Base-by-base conservation (phyloP, 225 moss, liverwort and hornwort genomes). In the Marchantia paleacea region DNA sequence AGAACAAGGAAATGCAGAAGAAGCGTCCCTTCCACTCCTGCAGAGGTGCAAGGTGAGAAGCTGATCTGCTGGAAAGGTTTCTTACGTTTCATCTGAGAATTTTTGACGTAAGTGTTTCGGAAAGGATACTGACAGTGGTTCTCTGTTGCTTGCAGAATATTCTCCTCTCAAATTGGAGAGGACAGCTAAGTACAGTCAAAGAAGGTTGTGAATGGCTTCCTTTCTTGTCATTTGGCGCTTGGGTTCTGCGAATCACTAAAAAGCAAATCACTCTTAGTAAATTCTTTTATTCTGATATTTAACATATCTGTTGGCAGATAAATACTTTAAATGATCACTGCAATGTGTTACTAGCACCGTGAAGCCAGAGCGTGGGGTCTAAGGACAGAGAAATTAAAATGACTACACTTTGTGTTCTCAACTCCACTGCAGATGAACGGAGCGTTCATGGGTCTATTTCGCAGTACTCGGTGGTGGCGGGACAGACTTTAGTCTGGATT, bases 131-230 rank as follows among this genome's bases (percentile, higher is more conserved):
- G 65, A 22, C 20, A 12, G 65, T 8, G 58, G 58, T 73, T 24
- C 49, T 6, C 9, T 55, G 12, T 51, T 52, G 48, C 52, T 28
- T 71, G n/a, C 83, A 86, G 88, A 95, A 95, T 55, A 85, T 91
- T 61, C 87, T 93, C 10, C 87, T 89, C 50, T 86, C 93, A 52
- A 95, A 95, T 81, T 95, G 95, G 95, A 85, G 93, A 79, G 89
- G 92, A 60, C 93, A 95, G 80, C 65, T 95, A 3, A 93, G 91
- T 68, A 87, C 93, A 14, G 82, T 95, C 0, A 90, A 87, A 77
- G 85, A 80, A 50, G 86, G 86, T 86, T 82, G 83, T 86, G 22
- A 78, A 73, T 22, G 0, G 0, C 5, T 68, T 29, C n/a, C 15
- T 29, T 68, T 68, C 30, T 68, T 15, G 0, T 15, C 30, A 16